Evolutionary conservation across 148 eudicot genomes (phyloP), one percentile per base, ranked within the genome.

Genomic region (Rhododendron mucronatum): DNA sequence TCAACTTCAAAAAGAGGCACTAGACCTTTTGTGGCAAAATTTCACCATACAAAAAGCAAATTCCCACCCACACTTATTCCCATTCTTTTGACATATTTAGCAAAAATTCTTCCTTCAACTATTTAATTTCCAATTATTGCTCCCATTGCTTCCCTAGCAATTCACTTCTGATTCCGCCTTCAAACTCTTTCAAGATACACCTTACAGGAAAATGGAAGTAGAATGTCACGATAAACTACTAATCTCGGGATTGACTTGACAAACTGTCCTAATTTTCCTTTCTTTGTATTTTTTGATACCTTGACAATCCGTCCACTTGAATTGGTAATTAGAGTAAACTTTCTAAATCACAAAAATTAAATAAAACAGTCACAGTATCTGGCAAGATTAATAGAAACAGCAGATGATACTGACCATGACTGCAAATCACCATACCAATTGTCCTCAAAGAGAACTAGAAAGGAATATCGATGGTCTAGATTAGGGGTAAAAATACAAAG

Each of bases 1-100:
- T 20, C 41, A 57, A 59, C 84, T 86, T 79, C 82, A 57, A 88
- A 73, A 83, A 80, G 86, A 89, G 85, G 87, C 55, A 81, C 57
- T 59, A 81, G 21, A 87, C 37, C 86, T 82, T 91, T 83, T 50
- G 59, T 80, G 84, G 88, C 73, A 89, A 89, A 82, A 65, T 80
- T 73, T 85, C 86, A 71, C 83, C 78, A 28, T 73, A 16, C 78
- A 44, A 84, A 89, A 82, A 89, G 90, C 89, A 91, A 83, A 59
- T 47, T 86, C 89, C 61, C 90, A 53, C 67, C 84, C 45, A 88
- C 91, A 91, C 93, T 91, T 91, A 89, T 91, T 89, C 93, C 82
- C 86, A 83, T 55, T 88, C 85, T 87, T 91, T 89, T 91, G 81
- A 83, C 90, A 88, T 88, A 85, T 86, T 73, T 84, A 87, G 89